Conservation (phyloP, 2,329 filamentous ascomycete genomes). For the Tricladium varicosporioides region DNA sequence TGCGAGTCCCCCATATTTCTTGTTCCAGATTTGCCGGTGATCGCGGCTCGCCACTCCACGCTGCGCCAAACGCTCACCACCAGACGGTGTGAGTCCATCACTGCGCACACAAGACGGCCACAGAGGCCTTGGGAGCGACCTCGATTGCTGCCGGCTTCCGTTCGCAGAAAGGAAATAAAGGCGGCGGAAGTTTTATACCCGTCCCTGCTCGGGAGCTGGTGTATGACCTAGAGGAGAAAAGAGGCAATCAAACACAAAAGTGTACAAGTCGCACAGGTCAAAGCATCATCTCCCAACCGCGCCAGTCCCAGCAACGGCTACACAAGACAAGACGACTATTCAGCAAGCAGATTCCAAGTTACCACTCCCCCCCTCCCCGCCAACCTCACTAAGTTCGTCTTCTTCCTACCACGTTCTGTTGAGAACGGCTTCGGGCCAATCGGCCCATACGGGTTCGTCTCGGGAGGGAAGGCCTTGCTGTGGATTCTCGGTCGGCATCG, state of each 20-base stretch:
- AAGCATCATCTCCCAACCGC: slow-evolving; percentile 12
- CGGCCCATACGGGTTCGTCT: slow-evolving; percentile 21
- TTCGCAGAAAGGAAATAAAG: slow-evolving; percentile 10
- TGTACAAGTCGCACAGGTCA: slow-evolving; percentile 10
- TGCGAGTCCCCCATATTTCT: background rate
- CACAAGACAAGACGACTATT: slow-evolving; percentile 10
- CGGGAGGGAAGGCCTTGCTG: slow-evolving; percentile 14
- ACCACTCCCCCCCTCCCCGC: background rate
- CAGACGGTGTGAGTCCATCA: background rate
- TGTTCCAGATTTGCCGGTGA: slow-evolving; percentile 8
- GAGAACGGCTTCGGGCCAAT: slow-evolving; percentile 16
- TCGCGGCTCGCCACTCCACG: slow-evolving; percentile 5
- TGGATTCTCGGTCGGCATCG: slow-evolving; percentile 18
- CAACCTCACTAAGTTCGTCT: background rate
- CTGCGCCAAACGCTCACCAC: slow-evolving; percentile 1
- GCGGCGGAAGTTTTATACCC: slow-evolving; percentile 25
- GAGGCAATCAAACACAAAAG: slow-evolving; percentile 25
- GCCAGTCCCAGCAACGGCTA: slow-evolving; percentile 4
- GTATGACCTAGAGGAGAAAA: slow-evolving; percentile 19
- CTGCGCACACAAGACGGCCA: slow-evolving; percentile 5
- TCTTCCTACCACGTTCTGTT: slow-evolving; percentile 9
- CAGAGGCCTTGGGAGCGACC: background rate
- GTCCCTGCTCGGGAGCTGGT: slow-evolving; percentile 16
- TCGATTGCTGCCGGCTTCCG: slow-evolving; percentile 24
- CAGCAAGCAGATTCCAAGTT: background rate